Base-by-base conservation (phyloP, 768 basidiomycete genomes). In the Tulasnella sp. region DNA sequence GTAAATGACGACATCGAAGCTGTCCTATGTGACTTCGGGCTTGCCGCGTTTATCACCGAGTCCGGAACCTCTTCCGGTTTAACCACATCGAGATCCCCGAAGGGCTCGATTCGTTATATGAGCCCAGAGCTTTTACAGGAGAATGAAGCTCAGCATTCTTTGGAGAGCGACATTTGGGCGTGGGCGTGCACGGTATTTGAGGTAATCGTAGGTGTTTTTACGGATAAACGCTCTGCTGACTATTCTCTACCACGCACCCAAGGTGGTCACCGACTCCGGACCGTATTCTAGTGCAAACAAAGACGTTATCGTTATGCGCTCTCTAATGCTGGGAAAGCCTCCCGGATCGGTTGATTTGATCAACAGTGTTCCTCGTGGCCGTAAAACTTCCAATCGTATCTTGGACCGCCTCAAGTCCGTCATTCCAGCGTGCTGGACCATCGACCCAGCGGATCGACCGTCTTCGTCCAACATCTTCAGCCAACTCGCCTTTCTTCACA, bases 21-120 rank as follows among this genome's bases (percentile, higher is more conserved):
- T 28, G 74, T 75, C 74, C 40, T 75, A 22, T 75, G 74, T 9
- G 74, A 75, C 28, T 75, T 75, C 24, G 74, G 74, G 37, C 74
- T 75, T 22, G 74, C 74, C n/a, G 16, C 34, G 6, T 75, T 75
- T 18, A 28, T 75, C 16, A 37, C 20, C 20, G 40, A 48, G 12
- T 69, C 64, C 12, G 64, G 28, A 37, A 14, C 40, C 31, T 48
- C 74, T 14, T 75, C 74, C 11, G 74, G 74, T 4, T 41, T 75
- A 5, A 75, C 74, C 9, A 75, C 74, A 44, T 42, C 41, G 22
- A n/a, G 22, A 12, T 42, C 40, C 2, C 12, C 9, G 74, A 75
- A 48, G 28, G 74, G 74, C 28, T 42, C 74, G 16, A 28, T 48
- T n/a, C 40, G 74, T 5, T 75, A 75, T 40, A 41, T 42, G 74